Percentiles rank a stretch among this genome's conserved stretches.
These are phyloP conservation scores for Leucosporidium creatinivorum DNA, from an alignment of 768 basidiomycete species.

Conservation along the genomic window DNA sequence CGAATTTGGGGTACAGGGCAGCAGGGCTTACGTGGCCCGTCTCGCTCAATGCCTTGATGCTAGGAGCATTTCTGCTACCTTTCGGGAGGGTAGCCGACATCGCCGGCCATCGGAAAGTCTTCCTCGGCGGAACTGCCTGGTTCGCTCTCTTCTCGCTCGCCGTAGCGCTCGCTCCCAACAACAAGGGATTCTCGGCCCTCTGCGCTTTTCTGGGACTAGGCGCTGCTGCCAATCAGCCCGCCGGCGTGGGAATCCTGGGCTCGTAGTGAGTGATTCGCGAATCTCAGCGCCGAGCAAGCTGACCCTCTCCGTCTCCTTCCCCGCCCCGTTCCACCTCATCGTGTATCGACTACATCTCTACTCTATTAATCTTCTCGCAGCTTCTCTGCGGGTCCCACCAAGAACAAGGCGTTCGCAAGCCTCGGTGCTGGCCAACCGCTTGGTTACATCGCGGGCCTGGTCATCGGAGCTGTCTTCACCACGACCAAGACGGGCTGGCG, in stretches of 20 bases:
- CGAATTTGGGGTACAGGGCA: not conserved
- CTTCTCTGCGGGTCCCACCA: not conserved
- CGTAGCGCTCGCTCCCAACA: constrained; percentile 53
- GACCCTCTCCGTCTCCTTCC: too few species aligned
- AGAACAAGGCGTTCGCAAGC: constrained; percentile 1
- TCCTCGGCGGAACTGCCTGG: constrained; percentile 54
- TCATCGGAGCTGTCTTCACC: not conserved
- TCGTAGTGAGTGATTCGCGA: not conserved
- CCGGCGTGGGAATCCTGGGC: not conserved
- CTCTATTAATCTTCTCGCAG: too few species aligned
- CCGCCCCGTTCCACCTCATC: too few species aligned
- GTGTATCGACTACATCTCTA: too few species aligned
- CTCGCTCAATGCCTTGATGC: not conserved
- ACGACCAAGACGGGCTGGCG: not conserved
- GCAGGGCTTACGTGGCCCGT: not conserved
- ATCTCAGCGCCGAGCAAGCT: too few species aligned
- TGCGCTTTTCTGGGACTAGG: not conserved
- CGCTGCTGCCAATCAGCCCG: not conserved
- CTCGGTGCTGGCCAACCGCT: not conserved
- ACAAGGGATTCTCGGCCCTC: not conserved
- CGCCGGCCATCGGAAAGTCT: constrained; percentile 64
- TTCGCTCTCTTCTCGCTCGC: constrained; percentile 57
- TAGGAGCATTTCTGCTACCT: constrained; percentile 52
- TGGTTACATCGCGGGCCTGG: not conserved
- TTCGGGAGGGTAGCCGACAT: constrained; percentile 69